Base-by-base conservation (phyloP, 805 yeast species). In the Pichia membranifaciens region DNA sequence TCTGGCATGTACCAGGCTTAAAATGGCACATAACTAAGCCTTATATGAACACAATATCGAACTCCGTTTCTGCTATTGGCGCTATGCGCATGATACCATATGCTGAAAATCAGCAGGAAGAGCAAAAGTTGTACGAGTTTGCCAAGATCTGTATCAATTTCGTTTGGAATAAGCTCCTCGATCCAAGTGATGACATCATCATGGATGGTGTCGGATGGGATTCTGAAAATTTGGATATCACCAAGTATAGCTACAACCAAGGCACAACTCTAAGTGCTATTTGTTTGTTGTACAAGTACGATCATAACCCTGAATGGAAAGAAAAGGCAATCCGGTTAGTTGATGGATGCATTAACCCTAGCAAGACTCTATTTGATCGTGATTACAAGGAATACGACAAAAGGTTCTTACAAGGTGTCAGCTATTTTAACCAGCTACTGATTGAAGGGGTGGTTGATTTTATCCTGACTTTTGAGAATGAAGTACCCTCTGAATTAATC, bases 361-460 rank as follows among this genome's bases (percentile, higher is more conserved):
- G 75, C 52, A 73, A 70, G 15, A 74, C 80, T 28, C 67, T 82
- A 49, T 82, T 77, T 54, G 84, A 82, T 61, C 72, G 87, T 54
- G 88, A 82, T 59, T 78, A 79, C 49, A 64, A 49, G 28, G 74
- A 71, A 44, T 62, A 67, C 58, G 71, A 68, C 10, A 72, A 73
- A 54, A 67, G 88, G 45, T 81, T 74, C 64, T 82, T 84, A 79
- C 72, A 83, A 54, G 87, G 81, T 56, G 67, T 77, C 13, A 72
- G 82, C 1, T 79, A 76, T 64, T 82, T 81, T 59, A 72, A 77
- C 46, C 88, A 82, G 59, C 68, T 82, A 53, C 65, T 82, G 43
- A 69, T 81, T 37, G 87, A 81, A 60, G 88, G 88, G 0, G 66
- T 81, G 42, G 84, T 85, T 5, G 87, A 82, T 59, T 82, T 78